A percentile compares a stretch with the other conserved stretches of the same genome.
Evolutionary conservation across 208 protist genomes (phyloP).

Genomic region (Tritrichomonas musculus): DNA sequence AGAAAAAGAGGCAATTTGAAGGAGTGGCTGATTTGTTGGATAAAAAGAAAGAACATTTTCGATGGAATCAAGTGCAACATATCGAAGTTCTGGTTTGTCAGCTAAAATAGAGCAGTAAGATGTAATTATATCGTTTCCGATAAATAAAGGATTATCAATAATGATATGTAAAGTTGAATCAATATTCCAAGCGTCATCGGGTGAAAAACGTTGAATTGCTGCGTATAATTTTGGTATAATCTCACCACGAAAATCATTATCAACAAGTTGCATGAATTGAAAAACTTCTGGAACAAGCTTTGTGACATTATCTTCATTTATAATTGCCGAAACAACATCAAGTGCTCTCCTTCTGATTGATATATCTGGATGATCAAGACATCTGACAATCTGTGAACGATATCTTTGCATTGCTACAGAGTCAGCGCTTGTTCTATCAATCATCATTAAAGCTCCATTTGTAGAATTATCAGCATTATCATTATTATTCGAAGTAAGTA

Average conservation of each 20-base stretch:
- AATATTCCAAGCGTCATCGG: not conserved
- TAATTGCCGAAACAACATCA: not conserved
- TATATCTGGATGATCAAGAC: not conserved
- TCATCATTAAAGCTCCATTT: not conserved
- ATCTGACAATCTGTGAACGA: not conserved
- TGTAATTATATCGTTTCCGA: not conserved
- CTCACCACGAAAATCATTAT: not conserved
- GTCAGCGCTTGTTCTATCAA: not conserved
- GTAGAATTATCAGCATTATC: too few species aligned
- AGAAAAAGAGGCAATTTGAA: not conserved
- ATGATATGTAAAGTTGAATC: not conserved
- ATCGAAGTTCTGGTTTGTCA: not conserved
- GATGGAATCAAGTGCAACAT: not conserved
- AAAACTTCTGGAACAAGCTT: not conserved
- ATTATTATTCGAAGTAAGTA: too few species aligned
- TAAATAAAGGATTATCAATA: not conserved
- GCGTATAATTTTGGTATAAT: not conserved
- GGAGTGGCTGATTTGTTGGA: not conserved
- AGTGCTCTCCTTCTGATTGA: constrained; percentile 9
- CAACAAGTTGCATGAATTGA: not conserved
- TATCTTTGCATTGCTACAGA: not conserved
- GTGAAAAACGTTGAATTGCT: not conserved
- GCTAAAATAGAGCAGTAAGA: not conserved
- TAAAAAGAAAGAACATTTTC: not conserved
- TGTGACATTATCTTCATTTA: not conserved